Evolutionary conservation across 2,329 filamentous ascomycete genomes (phyloP).

Genomic region (Trichophyton schoenleinii): DNA sequence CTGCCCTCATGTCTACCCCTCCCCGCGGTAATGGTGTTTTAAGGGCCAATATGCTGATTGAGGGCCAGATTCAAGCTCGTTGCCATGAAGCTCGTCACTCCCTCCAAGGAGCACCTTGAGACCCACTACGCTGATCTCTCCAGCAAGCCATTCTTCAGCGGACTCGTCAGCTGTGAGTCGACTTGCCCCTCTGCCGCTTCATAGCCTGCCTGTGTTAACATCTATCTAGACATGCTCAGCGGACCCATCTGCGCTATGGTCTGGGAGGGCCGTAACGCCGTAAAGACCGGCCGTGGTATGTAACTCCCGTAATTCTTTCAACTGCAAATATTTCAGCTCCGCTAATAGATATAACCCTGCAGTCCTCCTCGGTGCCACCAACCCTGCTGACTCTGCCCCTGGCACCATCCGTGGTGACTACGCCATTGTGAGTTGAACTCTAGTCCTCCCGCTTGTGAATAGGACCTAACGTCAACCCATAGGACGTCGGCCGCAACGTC

Average conservation of each 20-base stretch:
- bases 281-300: constrained; percentile 92
- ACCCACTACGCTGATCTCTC: constrained; percentile 90
- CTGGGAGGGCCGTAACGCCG: constrained; percentile 97
- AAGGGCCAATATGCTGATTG: constrained; percentile 8
- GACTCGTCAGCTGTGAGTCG: constrained; percentile 74
- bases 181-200: not conserved
- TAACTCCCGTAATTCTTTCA: constrained; percentile 14
- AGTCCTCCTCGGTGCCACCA: constrained; percentile 96
- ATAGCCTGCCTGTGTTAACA: not conserved
- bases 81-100: constrained; percentile 88
- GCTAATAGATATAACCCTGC: constrained; percentile 2
- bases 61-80: constrained; percentile 79
- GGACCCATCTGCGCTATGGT: constrained; percentile 98
- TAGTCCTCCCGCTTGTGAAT: not conserved
- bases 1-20: constrained; percentile 12
- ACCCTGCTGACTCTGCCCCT: constrained; percentile 84
- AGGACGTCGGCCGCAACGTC: constrained; percentile 90
- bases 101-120: constrained; percentile 92
- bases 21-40: not conserved
- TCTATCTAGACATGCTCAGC: constrained; percentile 70
- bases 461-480: constrained; percentile 6
- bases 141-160: constrained; percentile 92
- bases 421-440: constrained; percentile 48
- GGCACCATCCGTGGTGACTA: constrained; percentile 97
- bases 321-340: not conserved